Base-by-base conservation (phyloP, 192 early-diverging fungal species). In the Geranomyces variabilis region DNA sequence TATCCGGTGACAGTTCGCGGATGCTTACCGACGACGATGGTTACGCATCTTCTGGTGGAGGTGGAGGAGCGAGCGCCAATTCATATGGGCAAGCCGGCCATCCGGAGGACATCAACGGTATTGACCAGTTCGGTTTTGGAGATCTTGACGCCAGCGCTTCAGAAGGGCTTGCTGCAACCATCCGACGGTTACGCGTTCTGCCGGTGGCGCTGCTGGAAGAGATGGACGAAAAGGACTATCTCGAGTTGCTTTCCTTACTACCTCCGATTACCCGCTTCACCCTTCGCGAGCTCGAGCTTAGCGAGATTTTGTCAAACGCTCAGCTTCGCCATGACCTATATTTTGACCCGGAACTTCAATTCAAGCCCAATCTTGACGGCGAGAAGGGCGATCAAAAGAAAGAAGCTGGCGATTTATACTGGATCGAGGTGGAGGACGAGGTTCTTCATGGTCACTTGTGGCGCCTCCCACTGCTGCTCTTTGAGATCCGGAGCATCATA, bases 241-340 rank as follows among this genome's bases (percentile, higher is more conserved):
- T 80, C 60, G 75, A 80, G 56, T 60, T 83, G 3, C 49, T 83
- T 1, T 48, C 71, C 66, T 44, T 79, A 65, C 78, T 87, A 28
- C 93, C 93, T 0, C 90, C 93, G 0, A 87, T 95, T 65, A 95
- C 90, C 62, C 81, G 91, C n/a, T 92, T 91, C 62, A 94, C 94
- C 0, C 80, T 96, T 63, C 86, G 92, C 36, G 94, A 96, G 77
- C 81, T 96, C 15, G 87, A 91, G 46, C 80, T 95, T 63, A 79
- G 88, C 53, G 90, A 91, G 82, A 93, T 96, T 36, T 82, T 96
- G 71, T 84, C 88, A 55, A 94, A 93, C 73, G 79, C 90, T 34
- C 93, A 93, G 57, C 84, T 96, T 12, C 88, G 94, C 9, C 94
- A 96, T 70, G 94, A 96, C 75, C 83, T 96, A 57, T 81, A 91